Base-by-base conservation (phyloP, 441 rosid species). In the Manihot esculenta region DNA sequence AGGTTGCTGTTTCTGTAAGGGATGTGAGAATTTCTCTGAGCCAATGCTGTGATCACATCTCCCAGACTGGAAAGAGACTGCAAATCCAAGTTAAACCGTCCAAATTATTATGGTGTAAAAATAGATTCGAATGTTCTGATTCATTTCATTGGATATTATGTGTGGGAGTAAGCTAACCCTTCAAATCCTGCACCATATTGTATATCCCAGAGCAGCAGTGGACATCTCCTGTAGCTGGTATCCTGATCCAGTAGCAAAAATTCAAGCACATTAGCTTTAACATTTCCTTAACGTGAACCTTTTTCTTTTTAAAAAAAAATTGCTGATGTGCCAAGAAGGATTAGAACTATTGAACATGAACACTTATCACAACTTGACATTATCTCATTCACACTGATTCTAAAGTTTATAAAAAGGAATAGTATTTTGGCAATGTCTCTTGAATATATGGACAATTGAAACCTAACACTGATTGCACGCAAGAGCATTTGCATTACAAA, bases 1-100 rank as follows among this genome's bases (percentile, higher is more conserved):
- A 95, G 90, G 73, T 95, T 95, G 98, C 99, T 95, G 88, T 95
- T 91, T 69, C 97, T 76, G 83, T 95, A 95, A 42, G 99, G 99
- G 73, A 95, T 74, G 79, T 95, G 91, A 66, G 97, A 80, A 47
- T 81, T 92, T 85, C 84, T 92, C 73, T 86, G 98, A 49, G 96
- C 90, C 85, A 95, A 83, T 60, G 99, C 89, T 55, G 93, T 79
- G 70, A 95, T 88, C 10, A 95, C 98, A 83, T 95, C 99, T 79
- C 94, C 99, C 18, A 95, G 83, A 79, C 96, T 88, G 76, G 97
- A 89, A 48, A 95, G 94, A 33, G 99, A 92, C 95, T 94, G 90
- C 88, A 80, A 15, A 47, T 44, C 71, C 62, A 72, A 35, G 70
- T 33, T 15, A 74, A 73, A 69, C 26, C 59, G 12, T n/a, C n/a